A percentile compares a stretch with the other conserved stretches of the same genome.
Evolutionary conservation across 345 rosid genomes (phyloP).

Genomic region (Stellera chamaejasme): DNA sequence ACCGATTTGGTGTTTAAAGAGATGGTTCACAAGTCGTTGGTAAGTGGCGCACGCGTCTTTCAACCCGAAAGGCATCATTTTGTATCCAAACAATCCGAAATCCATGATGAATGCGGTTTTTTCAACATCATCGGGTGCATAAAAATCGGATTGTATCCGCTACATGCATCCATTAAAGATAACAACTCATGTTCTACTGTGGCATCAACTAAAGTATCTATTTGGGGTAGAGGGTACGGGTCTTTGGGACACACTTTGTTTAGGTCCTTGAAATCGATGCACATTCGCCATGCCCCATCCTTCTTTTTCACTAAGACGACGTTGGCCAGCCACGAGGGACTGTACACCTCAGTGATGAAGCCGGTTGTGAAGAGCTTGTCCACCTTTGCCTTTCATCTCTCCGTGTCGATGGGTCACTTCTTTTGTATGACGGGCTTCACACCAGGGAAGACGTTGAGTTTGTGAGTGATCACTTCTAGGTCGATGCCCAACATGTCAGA

Average conservation of each 20-base stretch:
- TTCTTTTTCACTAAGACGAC: not conserved
- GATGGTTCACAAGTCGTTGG: not conserved
- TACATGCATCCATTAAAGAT: conserved; percentile 5
- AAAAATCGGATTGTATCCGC: conserved; percentile 4
- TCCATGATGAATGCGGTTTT: not conserved
- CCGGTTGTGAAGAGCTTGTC: not conserved
- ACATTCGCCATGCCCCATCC: conserved; percentile 1
- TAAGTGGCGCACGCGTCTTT: conserved; percentile 2
- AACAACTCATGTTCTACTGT: not conserved
- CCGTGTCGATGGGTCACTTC: not conserved
- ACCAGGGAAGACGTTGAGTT: not conserved
- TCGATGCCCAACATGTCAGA: too few relatives aligned
- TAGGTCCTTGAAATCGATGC: not conserved
- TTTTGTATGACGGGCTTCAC: not conserved
- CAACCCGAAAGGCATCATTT: not conserved
- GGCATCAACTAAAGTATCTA: not conserved
- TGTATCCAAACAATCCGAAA: not conserved
- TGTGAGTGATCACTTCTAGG: not conserved
- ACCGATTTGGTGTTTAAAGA: not conserved
- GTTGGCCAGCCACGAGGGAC: not conserved
- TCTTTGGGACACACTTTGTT: conserved; percentile 5
- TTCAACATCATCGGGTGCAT: too few relatives aligned
- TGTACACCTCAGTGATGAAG: not conserved
- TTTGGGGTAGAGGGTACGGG: not conserved
- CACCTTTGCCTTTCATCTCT: not conserved